Evolutionary conservation across 2,329 filamentous ascomycete species (phyloP), one percentile per base, ranked within the genome.

Genomic region (Cryphonectria carpinicola): DNA sequence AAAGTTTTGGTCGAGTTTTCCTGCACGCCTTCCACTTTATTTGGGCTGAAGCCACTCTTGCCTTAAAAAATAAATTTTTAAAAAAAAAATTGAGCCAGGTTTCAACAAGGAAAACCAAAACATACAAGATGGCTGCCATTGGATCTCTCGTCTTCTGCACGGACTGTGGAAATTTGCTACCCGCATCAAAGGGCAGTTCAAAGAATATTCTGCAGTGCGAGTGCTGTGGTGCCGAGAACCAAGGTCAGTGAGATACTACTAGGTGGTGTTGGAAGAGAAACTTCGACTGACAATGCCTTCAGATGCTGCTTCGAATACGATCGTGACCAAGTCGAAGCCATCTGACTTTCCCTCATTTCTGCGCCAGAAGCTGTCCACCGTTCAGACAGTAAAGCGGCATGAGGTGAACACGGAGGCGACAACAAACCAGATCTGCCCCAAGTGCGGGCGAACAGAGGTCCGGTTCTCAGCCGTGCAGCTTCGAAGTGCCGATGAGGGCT

Each of bases 401-500:
- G 93, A 95, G 76, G 85, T 94, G 76, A 88, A 92, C 77, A 94
- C 90, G 58, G 92, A 92, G 78, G 92, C 90, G 66, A 85, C 79
- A 60, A 92, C 88, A 75, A 83, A 88, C 72, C 86, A 92, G 79
- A 89, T 87, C 61, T 98, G 96, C 79, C 88, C 91, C 62, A 90
- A 94, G 77, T 98, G 96, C 80, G 93, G 92, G 22, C 86, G 90
- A 67, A 90, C 90, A 67, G 91, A 97, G 79, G 94, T 98, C 81
- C 92, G 90, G 76, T 98, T 91, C 80, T 92, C 93, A 65, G 92
- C 92, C 3, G 89, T 94, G 72, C 96, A 99, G 80, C 84, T 97
- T 77, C 91, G 95, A 76, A 91, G 94, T 84, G 96, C 95, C 68
- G 96, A 99, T 80, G 95, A 98, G 88, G 96, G 96, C 72, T 93